Evolutionary conservation across 768 basidiomycete genomes (phyloP).

Genomic region (Exidia glandulosa): DNA sequence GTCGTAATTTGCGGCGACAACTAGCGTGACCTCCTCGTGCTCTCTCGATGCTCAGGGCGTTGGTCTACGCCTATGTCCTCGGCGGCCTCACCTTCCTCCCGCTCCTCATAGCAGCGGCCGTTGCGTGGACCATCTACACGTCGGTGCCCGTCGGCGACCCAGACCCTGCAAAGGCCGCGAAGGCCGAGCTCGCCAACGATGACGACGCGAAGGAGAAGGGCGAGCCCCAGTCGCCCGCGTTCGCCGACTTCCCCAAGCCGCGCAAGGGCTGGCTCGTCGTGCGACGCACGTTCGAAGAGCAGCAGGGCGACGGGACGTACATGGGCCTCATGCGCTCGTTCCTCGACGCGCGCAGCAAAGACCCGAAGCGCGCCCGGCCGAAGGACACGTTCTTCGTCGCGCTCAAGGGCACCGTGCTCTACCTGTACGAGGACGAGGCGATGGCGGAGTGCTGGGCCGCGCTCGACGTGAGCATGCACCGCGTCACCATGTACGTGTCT

Average conservation of each 20-base stretch:
- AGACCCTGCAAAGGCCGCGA: conserved; percentile 28
- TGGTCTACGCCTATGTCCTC: conserved; percentile 77
- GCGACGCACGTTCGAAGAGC: conserved; percentile 66
- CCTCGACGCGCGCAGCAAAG: conserved; percentile 71
- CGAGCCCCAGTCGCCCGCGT: conserved; percentile 17
- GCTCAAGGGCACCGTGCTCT: conserved; percentile 83
- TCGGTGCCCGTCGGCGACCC: conserved; percentile 64
- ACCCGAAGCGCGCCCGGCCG: conserved; percentile 71
- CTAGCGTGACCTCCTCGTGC: not conserved
- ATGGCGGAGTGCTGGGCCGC: conserved; percentile 87
- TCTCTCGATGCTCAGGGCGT: conserved; percentile 36
- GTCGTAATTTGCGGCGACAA: too few relatives aligned
- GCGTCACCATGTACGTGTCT: conserved; percentile 45
- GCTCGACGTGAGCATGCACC: conserved; percentile 73
- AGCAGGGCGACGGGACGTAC: conserved; percentile 50
- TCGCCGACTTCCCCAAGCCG: conserved; percentile 50
- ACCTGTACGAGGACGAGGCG: conserved; percentile 86
- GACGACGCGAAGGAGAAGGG: conserved; percentile 18
- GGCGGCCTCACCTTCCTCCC: conserved; percentile 89
- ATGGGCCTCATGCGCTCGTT: conserved; percentile 72
- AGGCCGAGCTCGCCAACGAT: conserved; percentile 19
- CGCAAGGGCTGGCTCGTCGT: conserved; percentile 79
- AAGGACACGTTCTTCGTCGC: conserved; percentile 92
- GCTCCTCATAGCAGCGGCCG: conserved; percentile 43
- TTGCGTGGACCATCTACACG: conserved; percentile 69